A percentile compares a stretch with the other conserved stretches of the same genome.
These are phyloP conservation scores for Cryptosporidium xiaoi DNA, from an alignment of 169 alveolate genomes.

Conservation along the genomic window DNA sequence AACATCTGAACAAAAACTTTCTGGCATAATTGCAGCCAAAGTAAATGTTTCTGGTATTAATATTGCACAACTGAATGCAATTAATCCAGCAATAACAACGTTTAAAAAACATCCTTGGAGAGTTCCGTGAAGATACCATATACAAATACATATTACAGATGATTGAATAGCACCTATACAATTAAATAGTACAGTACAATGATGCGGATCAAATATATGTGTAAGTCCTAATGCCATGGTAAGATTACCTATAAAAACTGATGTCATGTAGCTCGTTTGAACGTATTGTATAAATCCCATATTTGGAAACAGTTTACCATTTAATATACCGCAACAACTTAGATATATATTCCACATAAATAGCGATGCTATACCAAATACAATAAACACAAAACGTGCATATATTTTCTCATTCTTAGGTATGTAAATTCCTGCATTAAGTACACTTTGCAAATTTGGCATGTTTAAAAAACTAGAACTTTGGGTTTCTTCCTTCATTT, in stretches of 20 bases:
- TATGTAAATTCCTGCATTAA: constrained; percentile 18
- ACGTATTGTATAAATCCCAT: constrained; percentile 68
- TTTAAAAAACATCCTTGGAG: constrained; percentile 26
- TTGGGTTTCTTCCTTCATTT: constrained; percentile 42
- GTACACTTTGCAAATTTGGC: constrained; percentile 3
- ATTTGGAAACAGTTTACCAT: constrained; percentile 50
- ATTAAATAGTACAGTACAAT: constrained; percentile 56
- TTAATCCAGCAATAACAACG: constrained; percentile 43
- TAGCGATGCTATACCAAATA: constrained; percentile 62
- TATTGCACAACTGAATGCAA: constrained; percentile 71
- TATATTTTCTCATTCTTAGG: constrained; percentile 54
- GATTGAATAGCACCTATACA: constrained; percentile 71
- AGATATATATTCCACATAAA: constrained; percentile 65
- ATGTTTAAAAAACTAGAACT: constrained; percentile 38
- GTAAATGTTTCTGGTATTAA: constrained; percentile 69
- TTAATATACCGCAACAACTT: constrained; percentile 60
- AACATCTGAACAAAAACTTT: constrained; percentile 69
- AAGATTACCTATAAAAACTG: constrained; percentile 54
- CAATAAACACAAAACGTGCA: constrained; percentile 49
- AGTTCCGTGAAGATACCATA: constrained; percentile 62
- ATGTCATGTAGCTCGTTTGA: constrained; percentile 70
- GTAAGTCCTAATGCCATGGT: constrained; percentile 69
- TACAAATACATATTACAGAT: constrained; percentile 31
- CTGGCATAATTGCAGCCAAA: constrained; percentile 70
- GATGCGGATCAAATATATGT: constrained; percentile 72